These are phyloP conservation scores for Boechera stricta DNA, from an alignment of 345 rosid species.

Conservation along the genomic window DNA sequence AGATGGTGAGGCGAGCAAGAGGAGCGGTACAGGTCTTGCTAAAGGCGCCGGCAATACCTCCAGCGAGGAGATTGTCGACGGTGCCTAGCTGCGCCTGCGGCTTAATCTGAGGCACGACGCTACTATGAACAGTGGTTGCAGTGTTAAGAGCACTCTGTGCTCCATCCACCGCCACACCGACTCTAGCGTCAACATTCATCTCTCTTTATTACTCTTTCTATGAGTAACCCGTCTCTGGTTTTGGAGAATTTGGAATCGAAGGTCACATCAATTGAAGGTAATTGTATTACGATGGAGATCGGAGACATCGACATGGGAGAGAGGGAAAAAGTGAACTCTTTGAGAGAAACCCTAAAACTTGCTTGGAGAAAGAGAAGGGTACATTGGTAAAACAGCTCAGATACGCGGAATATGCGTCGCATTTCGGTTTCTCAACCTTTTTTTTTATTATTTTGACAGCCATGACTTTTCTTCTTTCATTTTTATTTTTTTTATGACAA, in stretches of 20 bases:
- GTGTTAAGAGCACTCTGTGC: slow-evolving; percentile 69
- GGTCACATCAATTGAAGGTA: slow-evolving; percentile 37
- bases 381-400: slow-evolving; percentile 17
- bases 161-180: slow-evolving; percentile 78
- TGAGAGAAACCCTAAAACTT: slow-evolving; percentile 43
- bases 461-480: too few relatives aligned
- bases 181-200: slow-evolving; percentile 77
- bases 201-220: slow-evolving; percentile 3
- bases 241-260: neutral
- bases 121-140: slow-evolving; percentile 60
- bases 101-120: slow-evolving; percentile 50
- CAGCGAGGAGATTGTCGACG: slow-evolving; percentile 69
- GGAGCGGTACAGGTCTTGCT: slow-evolving; percentile 99
- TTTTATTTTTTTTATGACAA: neutral
- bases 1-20: slow-evolving; percentile 92
- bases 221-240: slow-evolving; percentile 26
- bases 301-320: slow-evolving; percentile 45
- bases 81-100: slow-evolving; percentile 58
- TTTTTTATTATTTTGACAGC: too few relatives aligned
- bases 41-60: slow-evolving; percentile 95
- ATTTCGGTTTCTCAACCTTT: neutral
- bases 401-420: slow-evolving; percentile 38
- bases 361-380: slow-evolving; percentile 38
- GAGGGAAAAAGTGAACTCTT: slow-evolving; percentile 16
- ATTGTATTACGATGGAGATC: slow-evolving; percentile 25